phyloP scores from a whole-genome alignment of 371 early-diverging fungal species.

The Mortierella sp. region DNA sequence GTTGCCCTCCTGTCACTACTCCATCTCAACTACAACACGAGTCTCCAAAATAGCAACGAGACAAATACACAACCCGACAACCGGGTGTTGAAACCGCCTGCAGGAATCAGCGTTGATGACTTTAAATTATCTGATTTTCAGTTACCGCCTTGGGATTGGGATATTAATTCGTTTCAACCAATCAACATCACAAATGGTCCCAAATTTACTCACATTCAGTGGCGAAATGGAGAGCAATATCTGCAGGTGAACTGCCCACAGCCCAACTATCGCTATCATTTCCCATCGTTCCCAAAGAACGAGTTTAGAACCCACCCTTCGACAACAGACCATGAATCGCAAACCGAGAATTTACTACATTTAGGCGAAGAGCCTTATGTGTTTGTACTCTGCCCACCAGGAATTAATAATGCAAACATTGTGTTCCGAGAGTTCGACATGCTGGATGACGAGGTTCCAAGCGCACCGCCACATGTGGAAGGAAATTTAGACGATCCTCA shows the following conservation, averaged over 20 bases:
- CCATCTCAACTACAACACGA: constrained; percentile 24
- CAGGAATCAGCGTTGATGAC: constrained; percentile 38
- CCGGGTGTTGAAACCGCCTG: constrained; percentile 32
- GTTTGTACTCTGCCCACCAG: constrained; percentile 52
- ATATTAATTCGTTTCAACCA: constrained; percentile 33
- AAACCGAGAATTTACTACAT: constrained; percentile 26
- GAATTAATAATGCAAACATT: constrained; percentile 42
- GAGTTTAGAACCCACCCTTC: constrained; percentile 32
- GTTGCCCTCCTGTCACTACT: constrained; percentile 43
- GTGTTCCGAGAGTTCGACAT: constrained; percentile 48
- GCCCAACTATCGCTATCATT: constrained; percentile 28
- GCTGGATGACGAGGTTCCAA: constrained; percentile 1
- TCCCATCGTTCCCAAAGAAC: constrained; percentile 36
- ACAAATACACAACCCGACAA: constrained; percentile 12
- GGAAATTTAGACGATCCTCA: constrained; percentile 34
- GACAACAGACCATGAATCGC: background rate
- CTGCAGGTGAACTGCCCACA: constrained; percentile 34
- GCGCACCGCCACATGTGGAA: constrained; percentile 15
- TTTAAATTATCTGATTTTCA: constrained; percentile 32
- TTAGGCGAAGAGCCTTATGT: constrained; percentile 41
- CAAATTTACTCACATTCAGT: constrained; percentile 31
- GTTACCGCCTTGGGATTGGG: constrained; percentile 51
- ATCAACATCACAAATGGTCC: constrained; percentile 47
- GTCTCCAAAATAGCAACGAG: constrained; percentile 9
- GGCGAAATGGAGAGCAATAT: constrained; percentile 44